Conservation (phyloP, 2,329 filamentous ascomycete genomes). For the Pyricularia grisea region DNA sequence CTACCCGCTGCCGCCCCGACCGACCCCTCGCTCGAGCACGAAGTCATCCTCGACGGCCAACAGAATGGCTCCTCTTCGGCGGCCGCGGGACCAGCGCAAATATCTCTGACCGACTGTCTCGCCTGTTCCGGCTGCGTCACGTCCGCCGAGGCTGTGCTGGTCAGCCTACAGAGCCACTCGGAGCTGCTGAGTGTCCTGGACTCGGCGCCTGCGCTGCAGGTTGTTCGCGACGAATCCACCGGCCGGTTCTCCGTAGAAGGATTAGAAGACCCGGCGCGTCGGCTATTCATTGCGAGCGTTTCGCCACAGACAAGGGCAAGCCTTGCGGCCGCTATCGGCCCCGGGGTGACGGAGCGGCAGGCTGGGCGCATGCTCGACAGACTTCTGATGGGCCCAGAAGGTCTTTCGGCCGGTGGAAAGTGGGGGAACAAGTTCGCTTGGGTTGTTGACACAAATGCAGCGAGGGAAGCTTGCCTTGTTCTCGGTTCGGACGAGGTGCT, state of each 20-base stretch:
- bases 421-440: slow-evolving; percentile 74
- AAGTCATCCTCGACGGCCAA: slow-evolving; percentile 91
- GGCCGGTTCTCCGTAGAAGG: slow-evolving; percentile 35
- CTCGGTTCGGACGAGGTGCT: slow-evolving; percentile 66
- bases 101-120: slow-evolving; percentile 93
- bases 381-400: slow-evolving; percentile 61
- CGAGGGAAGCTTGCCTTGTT: slow-evolving; percentile 75
- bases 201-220: slow-evolving; percentile 41
- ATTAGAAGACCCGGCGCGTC: slow-evolving; percentile 50
- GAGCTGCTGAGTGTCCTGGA: slow-evolving; percentile 84
- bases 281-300: slow-evolving; percentile 83
- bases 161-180: slow-evolving; percentile 85
- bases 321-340: slow-evolving; percentile 73
- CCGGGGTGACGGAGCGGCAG: slow-evolving; percentile 58
- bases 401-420: slow-evolving; percentile 60
- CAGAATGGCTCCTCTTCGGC: slow-evolving; percentile 32
- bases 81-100: slow-evolving; percentile 60
- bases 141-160: slow-evolving; percentile 92
- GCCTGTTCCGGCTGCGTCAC: slow-evolving; percentile 97
- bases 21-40: slow-evolving; percentile 45
- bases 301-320: slow-evolving; percentile 87
- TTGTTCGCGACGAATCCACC: slow-evolving; percentile 21
- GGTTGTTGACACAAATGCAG: slow-evolving; percentile 81
- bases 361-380: slow-evolving; percentile 78
- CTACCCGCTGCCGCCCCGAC: slow-evolving; percentile 52